These are phyloP conservation scores for Mycena crocata DNA, from an alignment of 768 basidiomycete genomes.

Conservation along the genomic window DNA sequence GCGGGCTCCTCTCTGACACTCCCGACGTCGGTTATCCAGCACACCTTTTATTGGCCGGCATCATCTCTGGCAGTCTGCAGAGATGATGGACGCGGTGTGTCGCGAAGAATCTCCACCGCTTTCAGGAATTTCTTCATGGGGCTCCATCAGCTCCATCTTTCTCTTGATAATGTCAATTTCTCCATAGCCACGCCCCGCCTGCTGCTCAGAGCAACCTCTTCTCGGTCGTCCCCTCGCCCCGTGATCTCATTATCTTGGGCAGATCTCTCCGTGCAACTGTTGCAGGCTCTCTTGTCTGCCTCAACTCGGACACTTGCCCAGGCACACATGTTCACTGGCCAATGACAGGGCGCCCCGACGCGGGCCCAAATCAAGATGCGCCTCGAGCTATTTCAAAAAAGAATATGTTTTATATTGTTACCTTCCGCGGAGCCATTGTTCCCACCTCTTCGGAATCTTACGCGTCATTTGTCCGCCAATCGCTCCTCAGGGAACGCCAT, in stretches of 20 bases:
- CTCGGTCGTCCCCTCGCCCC: background rate
- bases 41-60: too few relatives aligned
- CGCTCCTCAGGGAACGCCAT: background rate
- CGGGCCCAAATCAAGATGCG: constrained; percentile 5
- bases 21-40: background rate
- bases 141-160: too few relatives aligned
- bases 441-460: background rate
- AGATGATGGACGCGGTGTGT: too few relatives aligned
- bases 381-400: constrained; percentile 10
- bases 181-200: too few relatives aligned
- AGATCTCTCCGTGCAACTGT: background rate
- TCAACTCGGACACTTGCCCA: background rate
- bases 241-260: background rate
- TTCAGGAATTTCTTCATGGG: background rate
- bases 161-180: too few relatives aligned
- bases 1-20: background rate
- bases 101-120: background rate
- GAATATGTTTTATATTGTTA: constrained; percentile 2
- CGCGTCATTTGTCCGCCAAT: background rate
- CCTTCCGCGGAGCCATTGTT: constrained; percentile 2
- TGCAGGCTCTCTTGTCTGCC: background rate
- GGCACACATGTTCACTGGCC: constrained; percentile 16
- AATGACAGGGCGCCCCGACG: constrained; percentile 15
- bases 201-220: too few relatives aligned
- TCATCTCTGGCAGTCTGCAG: too few relatives aligned